These are phyloP conservation scores for Massariosphaeria phaeospora DNA, from an alignment of 495 filamentous ascomycete species.

Conservation along the genomic window DNA sequence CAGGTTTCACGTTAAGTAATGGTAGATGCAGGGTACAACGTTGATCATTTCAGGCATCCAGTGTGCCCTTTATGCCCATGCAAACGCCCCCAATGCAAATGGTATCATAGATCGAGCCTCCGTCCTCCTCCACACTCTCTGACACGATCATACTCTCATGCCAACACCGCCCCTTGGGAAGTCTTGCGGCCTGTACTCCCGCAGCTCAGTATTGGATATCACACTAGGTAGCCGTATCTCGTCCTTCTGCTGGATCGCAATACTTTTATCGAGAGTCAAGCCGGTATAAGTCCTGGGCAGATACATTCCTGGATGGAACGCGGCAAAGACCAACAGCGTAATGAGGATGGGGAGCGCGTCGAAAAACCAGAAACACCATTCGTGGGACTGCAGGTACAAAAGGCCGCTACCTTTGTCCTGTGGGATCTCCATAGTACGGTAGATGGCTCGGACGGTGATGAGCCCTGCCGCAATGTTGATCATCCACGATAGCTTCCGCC, in stretches of 20 bases:
- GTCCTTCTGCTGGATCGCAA: conserved; percentile 18
- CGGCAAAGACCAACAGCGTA: conserved; percentile 4
- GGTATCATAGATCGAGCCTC: too few species aligned
- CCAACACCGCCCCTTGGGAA: conserved; percentile 6
- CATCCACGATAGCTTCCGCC: conserved; percentile 15
- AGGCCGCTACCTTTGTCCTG: conserved; percentile 21
- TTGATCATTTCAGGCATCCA: too few species aligned
- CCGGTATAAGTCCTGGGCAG: conserved; percentile 21
- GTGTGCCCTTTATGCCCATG: too few species aligned
- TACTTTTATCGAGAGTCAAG: conserved; percentile 10
- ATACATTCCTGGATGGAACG: conserved; percentile 21
- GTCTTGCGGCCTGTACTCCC: conserved; percentile 10
- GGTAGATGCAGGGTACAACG: too few species aligned
- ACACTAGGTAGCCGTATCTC: conserved; percentile 10
- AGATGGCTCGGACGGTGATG: conserved; percentile 25
- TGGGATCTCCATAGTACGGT: conserved; percentile 24
- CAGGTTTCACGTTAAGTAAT: too few species aligned
- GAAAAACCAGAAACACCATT: conserved; percentile 28
- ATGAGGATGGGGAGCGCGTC: conserved; percentile 20
- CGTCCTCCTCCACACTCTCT: too few species aligned
- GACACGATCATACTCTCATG: not conserved
- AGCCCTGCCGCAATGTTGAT: conserved; percentile 23
- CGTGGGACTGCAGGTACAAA: conserved; percentile 12
- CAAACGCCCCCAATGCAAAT: too few species aligned
- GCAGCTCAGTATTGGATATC: not conserved